These are phyloP conservation scores for Fusarium secorum DNA, from an alignment of 2,329 filamentous ascomycete genomes.

Conservation along the genomic window DNA sequence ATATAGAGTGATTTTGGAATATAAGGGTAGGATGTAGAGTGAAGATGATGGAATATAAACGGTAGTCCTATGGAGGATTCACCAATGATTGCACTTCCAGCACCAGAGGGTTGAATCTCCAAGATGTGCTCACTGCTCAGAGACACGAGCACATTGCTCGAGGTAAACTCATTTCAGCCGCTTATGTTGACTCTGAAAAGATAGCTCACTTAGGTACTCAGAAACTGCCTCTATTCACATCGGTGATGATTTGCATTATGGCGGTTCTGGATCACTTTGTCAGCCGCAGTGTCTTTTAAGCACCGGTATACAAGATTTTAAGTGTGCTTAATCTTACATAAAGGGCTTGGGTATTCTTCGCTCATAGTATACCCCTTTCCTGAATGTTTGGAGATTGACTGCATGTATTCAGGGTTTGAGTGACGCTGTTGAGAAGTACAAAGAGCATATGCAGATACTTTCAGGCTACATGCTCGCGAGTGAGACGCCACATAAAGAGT, in stretches of 20 bases:
- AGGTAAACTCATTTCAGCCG: background rate
- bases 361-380: accelerated
- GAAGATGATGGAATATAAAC: background rate
- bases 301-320: background rate
- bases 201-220: background rate
- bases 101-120: background rate
- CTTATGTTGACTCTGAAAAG: background rate
- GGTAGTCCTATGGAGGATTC: accelerated
- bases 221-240: background rate
- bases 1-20: background rate
- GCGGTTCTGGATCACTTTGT: background rate
- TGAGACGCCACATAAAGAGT: background rate
- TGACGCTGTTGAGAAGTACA: background rate
- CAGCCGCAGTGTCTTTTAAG: background rate
- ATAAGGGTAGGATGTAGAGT: background rate
- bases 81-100: accelerated
- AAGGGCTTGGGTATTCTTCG: accelerated
- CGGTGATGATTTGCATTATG: too few species aligned
- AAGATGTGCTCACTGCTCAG: background rate
- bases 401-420: background rate
- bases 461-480: background rate
- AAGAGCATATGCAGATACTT: background rate
- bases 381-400: background rate
- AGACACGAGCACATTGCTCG: background rate
- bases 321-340: background rate